Conservation (phyloP, 2,329 filamentous ascomycete species). For the Ceratocystis colombiana region DNA sequence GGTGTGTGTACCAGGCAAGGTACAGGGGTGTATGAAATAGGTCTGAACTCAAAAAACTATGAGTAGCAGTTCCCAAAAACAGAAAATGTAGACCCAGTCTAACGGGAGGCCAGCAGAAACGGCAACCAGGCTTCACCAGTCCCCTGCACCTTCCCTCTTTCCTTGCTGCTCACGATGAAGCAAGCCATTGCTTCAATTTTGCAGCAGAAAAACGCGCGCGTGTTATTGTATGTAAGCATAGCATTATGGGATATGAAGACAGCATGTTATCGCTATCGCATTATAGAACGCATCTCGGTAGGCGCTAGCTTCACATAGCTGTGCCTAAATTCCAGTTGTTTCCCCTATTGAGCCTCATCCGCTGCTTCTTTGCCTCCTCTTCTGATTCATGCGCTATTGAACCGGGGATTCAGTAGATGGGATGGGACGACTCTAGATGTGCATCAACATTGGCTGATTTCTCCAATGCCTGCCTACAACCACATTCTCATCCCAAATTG, state of each 20-base stretch:
- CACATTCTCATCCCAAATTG: neutral
- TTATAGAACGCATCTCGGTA: neutral
- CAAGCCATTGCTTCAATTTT: too few relatives aligned
- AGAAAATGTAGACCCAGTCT: too few relatives aligned
- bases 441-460: neutral
- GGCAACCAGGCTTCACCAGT: too few relatives aligned
- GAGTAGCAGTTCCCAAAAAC: conserved; percentile 3
- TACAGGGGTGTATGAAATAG: neutral
- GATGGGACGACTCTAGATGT: neutral
- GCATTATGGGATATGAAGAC: too few relatives aligned
- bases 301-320: neutral
- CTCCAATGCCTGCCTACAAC: neutral
- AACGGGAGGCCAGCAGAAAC: too few relatives aligned
- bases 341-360: conserved; percentile 5
- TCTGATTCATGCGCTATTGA: neutral
- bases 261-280: neutral
- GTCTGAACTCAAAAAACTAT: too few relatives aligned
- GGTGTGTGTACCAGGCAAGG: neutral
- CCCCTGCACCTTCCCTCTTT: too few relatives aligned
- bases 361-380: neutral
- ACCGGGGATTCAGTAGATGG: neutral
- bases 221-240: neutral
- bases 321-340: neutral
- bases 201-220: neutral
- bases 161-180: too few relatives aligned